Percentiles rank a stretch among this genome's conserved stretches.
phyloP scores from a whole-genome alignment of 1,284 basidiomycete genomes.

The Cryptococcus deneoformans region DNA sequence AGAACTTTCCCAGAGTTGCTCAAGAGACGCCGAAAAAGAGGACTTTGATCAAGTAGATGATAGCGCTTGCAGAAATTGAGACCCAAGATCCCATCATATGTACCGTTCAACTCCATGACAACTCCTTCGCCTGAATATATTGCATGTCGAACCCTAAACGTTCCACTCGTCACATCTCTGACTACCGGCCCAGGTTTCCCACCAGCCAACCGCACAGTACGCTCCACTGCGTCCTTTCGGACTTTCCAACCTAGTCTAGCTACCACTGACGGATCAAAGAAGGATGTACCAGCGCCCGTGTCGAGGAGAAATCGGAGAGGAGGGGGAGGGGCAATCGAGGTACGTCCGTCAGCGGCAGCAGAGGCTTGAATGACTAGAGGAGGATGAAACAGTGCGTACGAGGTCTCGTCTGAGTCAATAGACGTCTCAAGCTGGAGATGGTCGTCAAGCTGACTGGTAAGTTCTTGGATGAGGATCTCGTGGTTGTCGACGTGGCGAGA shows the following conservation, averaged over 20 bases:
- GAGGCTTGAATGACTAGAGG: neutral
- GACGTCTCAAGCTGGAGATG: neutral
- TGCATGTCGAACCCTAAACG: neutral
- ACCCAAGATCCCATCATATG: neutral
- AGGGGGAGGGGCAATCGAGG: neutral
- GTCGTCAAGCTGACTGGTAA: too few relatives aligned
- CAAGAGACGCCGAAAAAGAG: neutral
- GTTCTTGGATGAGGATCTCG: too few relatives aligned
- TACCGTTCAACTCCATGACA: neutral
- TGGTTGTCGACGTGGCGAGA: too few relatives aligned
- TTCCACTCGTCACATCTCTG: neutral
- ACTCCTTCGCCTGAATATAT: neutral
- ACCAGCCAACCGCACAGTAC: neutral
- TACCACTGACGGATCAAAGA: neutral
- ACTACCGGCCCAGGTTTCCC: neutral
- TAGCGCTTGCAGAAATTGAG: neutral
- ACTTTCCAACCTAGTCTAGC: neutral
- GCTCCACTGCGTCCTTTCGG: neutral
- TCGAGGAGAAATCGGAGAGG: neutral
- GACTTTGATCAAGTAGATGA: neutral
- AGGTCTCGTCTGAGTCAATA: neutral
- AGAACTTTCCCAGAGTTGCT: too few relatives aligned
- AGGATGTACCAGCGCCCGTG: neutral
- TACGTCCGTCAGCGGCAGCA: neutral
- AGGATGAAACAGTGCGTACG: neutral